These are phyloP conservation scores for Crithidia expoeki DNA, from an alignment of 208 protist genomes.

Conservation along the genomic window DNA sequence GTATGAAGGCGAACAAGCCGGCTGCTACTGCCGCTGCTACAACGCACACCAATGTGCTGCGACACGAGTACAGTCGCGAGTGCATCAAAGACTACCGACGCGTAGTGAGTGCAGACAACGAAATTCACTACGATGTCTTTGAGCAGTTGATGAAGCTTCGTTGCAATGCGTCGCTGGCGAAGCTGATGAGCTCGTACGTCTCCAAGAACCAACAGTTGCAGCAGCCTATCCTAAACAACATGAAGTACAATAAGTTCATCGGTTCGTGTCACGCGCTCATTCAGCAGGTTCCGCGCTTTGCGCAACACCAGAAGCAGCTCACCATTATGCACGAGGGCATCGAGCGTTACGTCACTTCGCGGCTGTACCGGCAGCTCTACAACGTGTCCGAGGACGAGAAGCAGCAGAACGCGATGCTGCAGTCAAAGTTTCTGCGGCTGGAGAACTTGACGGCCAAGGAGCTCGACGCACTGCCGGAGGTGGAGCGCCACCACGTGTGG, in stretches of 20 bases:
- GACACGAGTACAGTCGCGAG: conserved; percentile 62
- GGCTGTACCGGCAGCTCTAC: conserved; percentile 71
- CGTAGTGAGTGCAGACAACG: conserved; percentile 63
- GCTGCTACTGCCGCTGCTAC: background rate
- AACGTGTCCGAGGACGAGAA: conserved; percentile 48
- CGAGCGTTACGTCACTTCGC: conserved; percentile 79
- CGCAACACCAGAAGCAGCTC: conserved; percentile 10
- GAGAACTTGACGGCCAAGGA: conserved; percentile 44
- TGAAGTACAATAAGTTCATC: conserved; percentile 34
- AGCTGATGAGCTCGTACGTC: conserved; percentile 60
- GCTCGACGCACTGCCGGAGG: conserved; percentile 65
- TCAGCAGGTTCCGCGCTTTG: conserved; percentile 29
- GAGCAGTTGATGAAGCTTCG: conserved; percentile 53
- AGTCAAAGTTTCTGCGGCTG: conserved; percentile 43
- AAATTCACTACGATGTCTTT: conserved; percentile 78
- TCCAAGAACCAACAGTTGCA: conserved; percentile 34
- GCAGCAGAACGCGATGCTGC: conserved; percentile 41
- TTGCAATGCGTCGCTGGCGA: conserved; percentile 39
- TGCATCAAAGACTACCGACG: conserved; percentile 71
- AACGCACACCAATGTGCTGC: conserved; percentile 21
- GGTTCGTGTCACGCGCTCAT: conserved; percentile 28
- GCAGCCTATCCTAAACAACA: conserved; percentile 32
- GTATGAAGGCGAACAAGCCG: background rate
- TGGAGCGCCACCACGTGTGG: conserved; percentile 80
- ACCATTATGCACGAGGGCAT: conserved; percentile 65